Base-by-base conservation (phyloP, 1,284 basidiomycete species). In the Boletellus dicymbophilus region DNA sequence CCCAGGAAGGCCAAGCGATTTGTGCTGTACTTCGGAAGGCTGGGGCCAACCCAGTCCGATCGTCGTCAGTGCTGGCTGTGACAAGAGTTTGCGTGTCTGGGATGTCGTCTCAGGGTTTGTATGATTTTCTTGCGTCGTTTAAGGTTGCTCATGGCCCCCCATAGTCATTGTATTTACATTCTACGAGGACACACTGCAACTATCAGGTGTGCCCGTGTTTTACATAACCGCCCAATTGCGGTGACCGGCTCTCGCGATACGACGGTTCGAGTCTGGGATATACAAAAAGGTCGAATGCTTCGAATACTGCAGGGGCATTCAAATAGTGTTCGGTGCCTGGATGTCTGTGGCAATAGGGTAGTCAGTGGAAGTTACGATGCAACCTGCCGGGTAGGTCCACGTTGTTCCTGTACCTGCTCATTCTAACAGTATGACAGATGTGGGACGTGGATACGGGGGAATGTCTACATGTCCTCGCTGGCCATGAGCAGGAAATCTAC, bases 401-500 rank as follows among this genome's bases (percentile, higher is more conserved):
- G 40, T 41, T 26, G 9, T 51, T 4, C 38, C 9, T 23, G 15
- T 34, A 12, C 4, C 22, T 30, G 20, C 36, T n/a, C 33, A 27
- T 26, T 55, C 33, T 53, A 28, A 46, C 26, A 12, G 13, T 7
- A 6, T 9, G 18, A 15, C 58, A 92, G 90, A 69, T 93, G 31
- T 94, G 92, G 92, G 75, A 93, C 59, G 71, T 90, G 12, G 91
- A 94, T 59, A 93, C 88, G 0, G 92, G 93, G 12, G 81, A 85
- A 62, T 97, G 95, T 66, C 58, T 96, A 34, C 89, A 92, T 52
- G 81, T 93, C 21, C 82, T 98, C 33, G 66, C 79, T n/a, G 96
- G 96, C 0, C 96, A 99, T 68, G 84, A 86, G 55, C 88, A 93
- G 63, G 91, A 96, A 71, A 91, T 99, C 34, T 98, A 98, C 65